Percentiles rank a stretch among this genome's conserved stretches.
Evolutionary conservation across 148 eudicot species (phyloP).

Genomic region (Vaccinium myrtillus): DNA sequence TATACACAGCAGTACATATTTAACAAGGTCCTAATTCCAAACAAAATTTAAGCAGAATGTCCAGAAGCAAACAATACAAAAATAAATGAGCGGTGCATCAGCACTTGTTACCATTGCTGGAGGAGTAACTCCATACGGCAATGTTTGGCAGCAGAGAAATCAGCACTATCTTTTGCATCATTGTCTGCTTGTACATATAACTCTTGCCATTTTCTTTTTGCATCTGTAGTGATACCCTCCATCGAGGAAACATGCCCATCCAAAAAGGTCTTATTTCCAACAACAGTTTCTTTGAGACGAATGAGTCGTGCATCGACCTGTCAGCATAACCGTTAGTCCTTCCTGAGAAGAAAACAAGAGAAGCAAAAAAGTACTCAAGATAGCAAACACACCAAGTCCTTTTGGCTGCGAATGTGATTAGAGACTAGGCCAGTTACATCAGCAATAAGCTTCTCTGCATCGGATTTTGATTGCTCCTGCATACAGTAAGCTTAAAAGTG

Average conservation of each 20-base stretch:
- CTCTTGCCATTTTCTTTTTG: constrained; percentile 93
- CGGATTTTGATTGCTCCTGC: constrained; percentile 78
- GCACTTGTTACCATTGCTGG: constrained; percentile 61
- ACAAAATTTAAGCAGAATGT: background rate
- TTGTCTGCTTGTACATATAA: constrained; percentile 63
- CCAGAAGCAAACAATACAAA: background rate
- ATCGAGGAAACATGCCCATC: constrained; percentile 72
- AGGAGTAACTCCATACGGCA: constrained; percentile 87
- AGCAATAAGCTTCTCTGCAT: constrained; percentile 84
- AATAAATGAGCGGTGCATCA: background rate
- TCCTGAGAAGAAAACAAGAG: background rate
- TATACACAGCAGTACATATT: background rate
- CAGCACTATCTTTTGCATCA: constrained; percentile 60
- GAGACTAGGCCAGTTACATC: constrained; percentile 74
- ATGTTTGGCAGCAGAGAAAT: constrained; percentile 93
- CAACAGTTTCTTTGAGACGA: constrained; percentile 54
- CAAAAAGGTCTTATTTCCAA: constrained; percentile 61
- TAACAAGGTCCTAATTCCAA: background rate
- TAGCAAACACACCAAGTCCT: constrained; percentile 62
- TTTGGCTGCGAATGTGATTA: constrained; percentile 65
- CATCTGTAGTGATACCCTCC: constrained; percentile 71
- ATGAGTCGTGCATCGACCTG: constrained; percentile 77
- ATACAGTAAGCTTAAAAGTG: constrained; percentile 6
- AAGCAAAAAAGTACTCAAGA: background rate
- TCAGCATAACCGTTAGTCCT: constrained; percentile 7